These are phyloP conservation scores for Starmerella apis DNA, from an alignment of 805 yeast genomes.

Conservation along the genomic window DNA sequence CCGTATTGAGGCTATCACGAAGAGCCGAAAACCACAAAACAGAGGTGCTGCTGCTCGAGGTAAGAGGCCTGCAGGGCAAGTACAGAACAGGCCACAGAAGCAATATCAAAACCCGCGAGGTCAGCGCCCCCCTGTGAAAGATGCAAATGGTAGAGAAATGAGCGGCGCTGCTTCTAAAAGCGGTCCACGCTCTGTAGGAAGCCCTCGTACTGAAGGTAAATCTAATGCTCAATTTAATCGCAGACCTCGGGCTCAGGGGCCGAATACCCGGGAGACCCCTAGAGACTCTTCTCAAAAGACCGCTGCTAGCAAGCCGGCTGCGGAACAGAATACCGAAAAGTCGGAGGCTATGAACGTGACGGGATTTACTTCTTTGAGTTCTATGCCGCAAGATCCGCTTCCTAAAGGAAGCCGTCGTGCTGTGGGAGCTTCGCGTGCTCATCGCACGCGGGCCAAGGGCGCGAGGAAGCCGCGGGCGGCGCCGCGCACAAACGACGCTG, in stretches of 20 bases:
- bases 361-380: conserved; percentile 1
- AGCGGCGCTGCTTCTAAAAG: neutral
- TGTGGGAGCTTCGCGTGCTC: neutral
- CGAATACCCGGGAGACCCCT: neutral
- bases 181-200: too few species aligned
- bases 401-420: neutral
- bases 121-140: neutral
- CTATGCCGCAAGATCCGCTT: neutral
- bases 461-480: neutral
- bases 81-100: neutral
- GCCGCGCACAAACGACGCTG: neutral
- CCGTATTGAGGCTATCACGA: conserved; percentile 24
- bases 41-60: neutral
- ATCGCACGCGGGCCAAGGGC: neutral
- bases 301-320: neutral
- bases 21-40: neutral
- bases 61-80: neutral
- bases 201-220: neutral
- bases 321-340: neutral
- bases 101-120: neutral
- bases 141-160: neutral
- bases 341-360: neutral
- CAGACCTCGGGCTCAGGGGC: neutral
- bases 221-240: neutral
- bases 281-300: neutral